Evolutionary conservation across 495 filamentous ascomycete species (phyloP), one percentile per base, ranked within the genome.

Genomic region (Xylaria grammica): DNA sequence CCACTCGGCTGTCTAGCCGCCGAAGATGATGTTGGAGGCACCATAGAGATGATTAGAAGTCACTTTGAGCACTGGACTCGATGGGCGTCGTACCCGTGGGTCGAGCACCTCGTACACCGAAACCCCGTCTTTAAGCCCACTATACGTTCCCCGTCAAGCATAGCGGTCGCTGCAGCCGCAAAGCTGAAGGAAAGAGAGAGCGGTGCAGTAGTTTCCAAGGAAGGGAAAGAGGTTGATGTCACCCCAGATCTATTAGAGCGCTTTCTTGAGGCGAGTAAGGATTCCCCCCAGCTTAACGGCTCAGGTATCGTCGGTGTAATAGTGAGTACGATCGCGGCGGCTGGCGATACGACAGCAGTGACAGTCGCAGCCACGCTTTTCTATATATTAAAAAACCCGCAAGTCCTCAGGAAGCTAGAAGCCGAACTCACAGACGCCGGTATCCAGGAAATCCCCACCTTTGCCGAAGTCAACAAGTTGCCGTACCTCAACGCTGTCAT

Each of bases 401-500:
- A 60, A 0, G 71, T 60, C 13, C 61, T 85, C 13, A 62, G 63
- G 20, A 82, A 78, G 58, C 75, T 90, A 1, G 75, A 79, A 36
- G 73, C 78, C 15, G 86, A 88, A 65, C 54, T 87, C 26, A 79
- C 81, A 30, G 70, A 70, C 0, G 75, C 77, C 9, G 38, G 55
- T 7, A 44, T 75, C 2, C 60, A 61, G 0, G 58, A 60, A 26
- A 65, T 73, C 10, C 66, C 67, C 1, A 29, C 40, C 38, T 67
- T 68, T 26, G 45, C 67, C 1, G 57, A 68, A 34, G 66, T 68
- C 6, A 62, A 57, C 44, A 64, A 62, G 48, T 45, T 89, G 32
- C 80, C 80, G 17, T 89, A 89, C 62, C 79, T 89, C 24, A 82
- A 85, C 51, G 83, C 87, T n/a, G 79, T 83, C 13, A 79, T 89